These are phyloP conservation scores for Terfezia boudieri DNA, from an alignment of 495 filamentous ascomycete species.

Conservation along the genomic window DNA sequence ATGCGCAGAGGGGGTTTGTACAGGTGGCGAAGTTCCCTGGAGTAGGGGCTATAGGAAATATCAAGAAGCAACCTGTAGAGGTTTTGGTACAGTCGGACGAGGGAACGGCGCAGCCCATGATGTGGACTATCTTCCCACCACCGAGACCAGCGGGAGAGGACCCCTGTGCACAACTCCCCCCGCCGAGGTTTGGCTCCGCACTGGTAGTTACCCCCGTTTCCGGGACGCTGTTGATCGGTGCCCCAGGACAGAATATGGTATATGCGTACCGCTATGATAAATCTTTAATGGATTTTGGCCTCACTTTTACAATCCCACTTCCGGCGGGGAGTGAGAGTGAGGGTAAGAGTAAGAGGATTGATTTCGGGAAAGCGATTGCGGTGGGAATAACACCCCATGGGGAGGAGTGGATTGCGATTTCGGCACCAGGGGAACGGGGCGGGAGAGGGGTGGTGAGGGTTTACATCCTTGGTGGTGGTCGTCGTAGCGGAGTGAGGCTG, in stretches of 20 bases:
- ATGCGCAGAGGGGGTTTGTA: background rate
- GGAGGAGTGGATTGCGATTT: slow-evolving; percentile 9
- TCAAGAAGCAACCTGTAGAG: background rate
- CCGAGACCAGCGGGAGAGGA: background rate
- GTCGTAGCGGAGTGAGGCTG: too few species aligned
- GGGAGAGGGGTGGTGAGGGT: too few species aligned
- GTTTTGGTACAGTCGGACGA: background rate
- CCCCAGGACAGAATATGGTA: slow-evolving; percentile 7
- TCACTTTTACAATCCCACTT: slow-evolving; percentile 1
- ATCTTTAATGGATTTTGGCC: background rate
- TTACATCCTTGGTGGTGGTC: too few species aligned
- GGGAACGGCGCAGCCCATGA: background rate
- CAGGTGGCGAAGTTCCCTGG: slow-evolving; percentile 1
- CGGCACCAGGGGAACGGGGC: background rate
- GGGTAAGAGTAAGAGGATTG: background rate
- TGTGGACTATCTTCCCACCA: slow-evolving; percentile 2
- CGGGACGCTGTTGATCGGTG: slow-evolving; percentile 7
- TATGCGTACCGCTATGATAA: slow-evolving; percentile 4
- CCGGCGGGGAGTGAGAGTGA: background rate
- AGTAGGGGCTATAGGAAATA: slow-evolving; percentile 9
- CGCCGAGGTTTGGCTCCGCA: slow-evolving; percentile 10
- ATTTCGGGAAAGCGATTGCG: slow-evolving; percentile 3
- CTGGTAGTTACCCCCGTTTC: background rate
- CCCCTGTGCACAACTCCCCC: background rate
- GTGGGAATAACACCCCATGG: background rate